A percentile compares a stretch with the other conserved stretches of the same genome.
Evolutionary conservation across 1,284 basidiomycete genomes (phyloP).

Genomic region (Irpex lacteus): DNA sequence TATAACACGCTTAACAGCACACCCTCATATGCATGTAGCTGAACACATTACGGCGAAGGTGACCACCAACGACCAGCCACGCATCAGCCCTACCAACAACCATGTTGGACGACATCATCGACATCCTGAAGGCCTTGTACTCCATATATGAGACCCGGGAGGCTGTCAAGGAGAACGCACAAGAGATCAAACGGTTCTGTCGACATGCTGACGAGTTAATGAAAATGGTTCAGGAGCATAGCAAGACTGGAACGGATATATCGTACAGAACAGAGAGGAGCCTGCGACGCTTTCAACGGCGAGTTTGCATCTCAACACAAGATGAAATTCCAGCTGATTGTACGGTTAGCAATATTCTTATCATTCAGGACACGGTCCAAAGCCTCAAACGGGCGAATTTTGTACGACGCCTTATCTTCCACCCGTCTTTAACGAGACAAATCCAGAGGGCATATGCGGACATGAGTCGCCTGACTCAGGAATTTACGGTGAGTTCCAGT

Average conservation of each 20-base stretch:
- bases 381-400: background rate
- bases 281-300: background rate
- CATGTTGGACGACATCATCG: background rate
- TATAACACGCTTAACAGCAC: no score
- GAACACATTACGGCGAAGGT: no score
- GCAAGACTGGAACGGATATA: background rate
- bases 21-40: no score
- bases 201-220: constrained; percentile 1
- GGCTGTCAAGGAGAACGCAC: constrained; percentile 8
- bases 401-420: constrained; percentile 9
- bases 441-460: constrained; percentile 9
- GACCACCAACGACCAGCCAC: background rate
- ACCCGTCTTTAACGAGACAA: constrained; percentile 2
- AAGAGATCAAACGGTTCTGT: constrained; percentile 10
- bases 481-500: constrained; percentile 4
- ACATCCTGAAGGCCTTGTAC: background rate
- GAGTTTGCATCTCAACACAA: background rate
- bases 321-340: no score
- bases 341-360: background rate
- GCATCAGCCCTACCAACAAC: background rate
- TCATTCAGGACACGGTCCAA: constrained; percentile 3
- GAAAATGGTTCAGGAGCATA: background rate
- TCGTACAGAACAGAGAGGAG: background rate
- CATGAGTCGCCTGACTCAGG: constrained; percentile 1
- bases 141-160: background rate